These are phyloP conservation scores for Epichloe glyceriae DNA, from an alignment of 2,329 filamentous ascomycete species.

Conservation along the genomic window DNA sequence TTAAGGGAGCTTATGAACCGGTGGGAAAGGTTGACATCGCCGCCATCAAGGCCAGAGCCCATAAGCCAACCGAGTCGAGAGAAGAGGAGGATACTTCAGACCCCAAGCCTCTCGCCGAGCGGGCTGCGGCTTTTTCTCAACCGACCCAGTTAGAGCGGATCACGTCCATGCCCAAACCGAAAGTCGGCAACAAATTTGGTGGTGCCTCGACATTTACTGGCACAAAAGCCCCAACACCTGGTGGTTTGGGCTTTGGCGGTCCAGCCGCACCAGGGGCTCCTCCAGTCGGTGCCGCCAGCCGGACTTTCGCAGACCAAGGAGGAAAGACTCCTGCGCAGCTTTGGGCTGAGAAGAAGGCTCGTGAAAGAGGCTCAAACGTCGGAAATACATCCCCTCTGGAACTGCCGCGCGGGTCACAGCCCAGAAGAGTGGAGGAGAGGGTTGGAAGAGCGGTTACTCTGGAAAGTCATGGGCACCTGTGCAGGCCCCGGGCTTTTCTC, in stretches of 20 bases:
- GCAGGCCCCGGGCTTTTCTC: constrained; percentile 52
- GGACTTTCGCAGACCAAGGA: constrained; percentile 86
- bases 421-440: constrained; percentile 58
- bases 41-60: constrained; percentile 74
- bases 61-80: constrained; percentile 42
- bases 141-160: constrained; percentile 58
- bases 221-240: constrained; percentile 78
- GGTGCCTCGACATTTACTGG: constrained; percentile 61
- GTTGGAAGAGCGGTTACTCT: constrained; percentile 84
- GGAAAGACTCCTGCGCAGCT: constrained; percentile 94
- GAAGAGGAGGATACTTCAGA: constrained; percentile 19
- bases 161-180: constrained; percentile 83
- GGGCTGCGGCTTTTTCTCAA: constrained; percentile 58
- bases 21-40: constrained; percentile 95
- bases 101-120: constrained; percentile 58
- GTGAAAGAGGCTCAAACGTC: constrained; percentile 45
- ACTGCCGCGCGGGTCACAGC: constrained; percentile 42
- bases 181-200: constrained; percentile 82
- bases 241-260: constrained; percentile 50
- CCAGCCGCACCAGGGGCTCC: constrained; percentile 38
- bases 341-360: constrained; percentile 95
- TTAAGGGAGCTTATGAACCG: constrained; percentile 91
- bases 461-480: constrained; percentile 88
- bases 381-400: constrained; percentile 29
- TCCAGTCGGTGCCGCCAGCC: constrained; percentile 68